A percentile compares a stretch with the other conserved stretches of the same genome.
phyloP scores from a whole-genome alignment of 768 basidiomycete genomes.

The Chlorophyllum brunneum region DNA sequence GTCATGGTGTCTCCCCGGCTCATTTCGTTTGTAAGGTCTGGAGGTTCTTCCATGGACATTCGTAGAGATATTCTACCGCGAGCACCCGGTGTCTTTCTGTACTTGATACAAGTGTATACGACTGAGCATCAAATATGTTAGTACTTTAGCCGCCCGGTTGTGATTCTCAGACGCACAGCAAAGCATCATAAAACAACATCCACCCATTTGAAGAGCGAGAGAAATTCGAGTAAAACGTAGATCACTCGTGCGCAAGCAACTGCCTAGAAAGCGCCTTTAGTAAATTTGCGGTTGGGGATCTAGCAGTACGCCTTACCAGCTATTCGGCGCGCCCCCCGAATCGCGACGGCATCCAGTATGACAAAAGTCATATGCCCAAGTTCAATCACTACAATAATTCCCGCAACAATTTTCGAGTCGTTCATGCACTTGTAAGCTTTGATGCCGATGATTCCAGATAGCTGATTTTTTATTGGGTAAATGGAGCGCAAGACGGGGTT shows the following conservation, averaged over 20 bases:
- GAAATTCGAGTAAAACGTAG: slow-evolving; percentile 34
- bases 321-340: slow-evolving; percentile 38
- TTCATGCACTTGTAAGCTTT: slow-evolving; percentile 67
- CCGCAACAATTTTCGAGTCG: slow-evolving; percentile 50
- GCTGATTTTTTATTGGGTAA: slow-evolving; percentile 27
- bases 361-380: slow-evolving; percentile 37
- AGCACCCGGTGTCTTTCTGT: slow-evolving; percentile 43
- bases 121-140: slow-evolving; percentile 29
- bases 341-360: slow-evolving; percentile 35
- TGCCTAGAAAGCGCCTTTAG: slow-evolving; percentile 31
- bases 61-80: slow-evolving; percentile 54
- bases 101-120: slow-evolving; percentile 51
- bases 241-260: slow-evolving; percentile 38
- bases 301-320: slow-evolving; percentile 33
- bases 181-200: slow-evolving; percentile 54
- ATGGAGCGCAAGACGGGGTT: background rate
- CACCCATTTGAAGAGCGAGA: slow-evolving; percentile 45
- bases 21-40: slow-evolving; percentile 25
- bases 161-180: slow-evolving; percentile 46
- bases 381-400: slow-evolving; percentile 39
- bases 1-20: slow-evolving; percentile 22
- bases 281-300: background rate
- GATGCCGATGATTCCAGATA: slow-evolving; percentile 59
- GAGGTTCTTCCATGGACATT: slow-evolving; percentile 39
- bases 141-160: background rate